phyloP scores from a whole-genome alignment of 331 rosid genomes.

The Acacia pycnantha region DNA sequence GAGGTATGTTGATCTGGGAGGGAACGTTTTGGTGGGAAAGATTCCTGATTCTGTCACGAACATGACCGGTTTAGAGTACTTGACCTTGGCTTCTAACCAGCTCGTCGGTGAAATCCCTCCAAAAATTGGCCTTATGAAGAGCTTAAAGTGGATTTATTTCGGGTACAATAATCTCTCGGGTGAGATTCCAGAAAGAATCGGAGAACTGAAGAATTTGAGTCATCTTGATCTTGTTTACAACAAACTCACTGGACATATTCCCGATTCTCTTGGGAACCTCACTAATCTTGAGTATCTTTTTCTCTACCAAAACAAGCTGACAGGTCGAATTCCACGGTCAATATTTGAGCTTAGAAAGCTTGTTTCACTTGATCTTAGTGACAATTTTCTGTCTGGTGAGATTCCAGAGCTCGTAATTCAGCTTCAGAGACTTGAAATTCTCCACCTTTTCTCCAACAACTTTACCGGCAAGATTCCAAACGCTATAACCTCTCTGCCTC shows the following conservation, averaged over 20 bases:
- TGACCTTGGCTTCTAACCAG: slow-evolving; percentile 87
- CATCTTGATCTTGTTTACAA: slow-evolving; percentile 93
- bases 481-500: slow-evolving; percentile 55
- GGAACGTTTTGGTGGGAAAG: slow-evolving; percentile 63
- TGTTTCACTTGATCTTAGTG: slow-evolving; percentile 85
- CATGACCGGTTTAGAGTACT: slow-evolving; percentile 49
- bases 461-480: slow-evolving; percentile 66
- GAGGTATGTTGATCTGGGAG: slow-evolving; percentile 79
- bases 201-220: slow-evolving; percentile 45
- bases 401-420: slow-evolving; percentile 57
- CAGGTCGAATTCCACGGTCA: slow-evolving; percentile 60
- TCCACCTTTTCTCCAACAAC: slow-evolving; percentile 83
- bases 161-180: slow-evolving; percentile 92
- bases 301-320: slow-evolving; percentile 78
- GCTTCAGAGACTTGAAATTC: slow-evolving; percentile 64
- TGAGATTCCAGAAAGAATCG: slow-evolving; percentile 67
- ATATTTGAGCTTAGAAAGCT: slow-evolving; percentile 56
- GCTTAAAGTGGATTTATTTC: slow-evolving; percentile 72
- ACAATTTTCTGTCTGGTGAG: slow-evolving; percentile 72
- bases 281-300: slow-evolving; percentile 62
- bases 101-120: slow-evolving; percentile 61
- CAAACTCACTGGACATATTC: slow-evolving; percentile 78
- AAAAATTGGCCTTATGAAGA: slow-evolving; percentile 49
- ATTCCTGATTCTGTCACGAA: slow-evolving; percentile 69
- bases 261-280: slow-evolving; percentile 69